Evolutionary conservation across 805 yeast species (phyloP).

Genomic region (Hanseniaspora jakobsenii): DNA sequence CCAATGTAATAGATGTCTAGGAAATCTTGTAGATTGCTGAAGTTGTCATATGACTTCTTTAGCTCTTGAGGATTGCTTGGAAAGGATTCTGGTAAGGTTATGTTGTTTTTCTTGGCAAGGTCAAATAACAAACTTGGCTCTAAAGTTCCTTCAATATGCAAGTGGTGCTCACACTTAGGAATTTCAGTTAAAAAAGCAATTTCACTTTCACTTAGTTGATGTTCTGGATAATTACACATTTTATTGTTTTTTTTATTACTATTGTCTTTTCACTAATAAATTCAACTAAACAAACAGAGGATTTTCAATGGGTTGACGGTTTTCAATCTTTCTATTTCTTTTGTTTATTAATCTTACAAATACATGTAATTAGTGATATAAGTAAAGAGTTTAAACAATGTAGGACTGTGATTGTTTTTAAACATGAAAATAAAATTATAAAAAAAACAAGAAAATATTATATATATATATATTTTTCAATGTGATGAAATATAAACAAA

Average conservation of each 20-base stretch:
- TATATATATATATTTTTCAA: no score
- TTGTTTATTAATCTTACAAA: no score
- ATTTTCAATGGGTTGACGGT: no score
- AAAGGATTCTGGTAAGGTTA: constrained; percentile 48
- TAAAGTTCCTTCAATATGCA: constrained; percentile 72
- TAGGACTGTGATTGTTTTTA: no score
- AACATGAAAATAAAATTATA: no score
- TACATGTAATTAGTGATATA: no score
- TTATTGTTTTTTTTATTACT: neutral
- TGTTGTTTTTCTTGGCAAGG: constrained; percentile 52
- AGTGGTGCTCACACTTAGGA: constrained; percentile 82
- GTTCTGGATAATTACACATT: constrained; percentile 11
- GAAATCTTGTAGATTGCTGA: constrained; percentile 64
- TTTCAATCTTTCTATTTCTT: no score
- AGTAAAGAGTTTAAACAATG: no score
- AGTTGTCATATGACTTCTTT: constrained; percentile 45
- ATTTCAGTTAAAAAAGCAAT: constrained; percentile 46
- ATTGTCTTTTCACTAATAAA: neutral
- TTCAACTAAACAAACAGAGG: neutral
- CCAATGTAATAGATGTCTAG: constrained; percentile 71
- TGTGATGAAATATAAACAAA: no score
- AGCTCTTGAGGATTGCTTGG: constrained; percentile 50
- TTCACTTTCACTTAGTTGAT: constrained; percentile 18
- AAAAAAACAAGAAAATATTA: no score
- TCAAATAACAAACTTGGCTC: constrained; percentile 64